phyloP scores from a whole-genome alignment of 164 flowering plant species.

The Vitis cinerea region DNA sequence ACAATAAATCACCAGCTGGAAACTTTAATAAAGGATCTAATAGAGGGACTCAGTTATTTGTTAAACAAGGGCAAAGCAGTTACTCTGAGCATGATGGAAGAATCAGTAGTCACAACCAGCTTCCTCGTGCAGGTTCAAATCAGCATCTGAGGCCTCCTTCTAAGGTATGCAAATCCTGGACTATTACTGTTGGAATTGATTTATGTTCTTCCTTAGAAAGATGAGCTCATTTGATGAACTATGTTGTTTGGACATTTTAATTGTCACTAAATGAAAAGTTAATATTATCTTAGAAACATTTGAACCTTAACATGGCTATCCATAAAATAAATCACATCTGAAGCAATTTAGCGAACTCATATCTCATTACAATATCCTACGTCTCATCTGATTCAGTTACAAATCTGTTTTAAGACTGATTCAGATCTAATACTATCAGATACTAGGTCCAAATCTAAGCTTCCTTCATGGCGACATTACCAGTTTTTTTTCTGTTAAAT shows the following conservation, averaged over 20 bases:
- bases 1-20: conserved; percentile 9
- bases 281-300: too few relatives aligned
- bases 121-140: conserved; percentile 7
- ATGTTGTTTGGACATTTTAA: neutral
- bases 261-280: too few relatives aligned
- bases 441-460: too few relatives aligned
- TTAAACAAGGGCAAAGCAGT: conserved; percentile 8
- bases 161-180: conserved; percentile 19
- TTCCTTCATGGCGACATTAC: too few relatives aligned
- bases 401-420: too few relatives aligned
- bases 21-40: conserved; percentile 7
- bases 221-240: neutral
- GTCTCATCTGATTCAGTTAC: too few relatives aligned
- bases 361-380: too few relatives aligned
- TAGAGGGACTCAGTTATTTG: neutral
- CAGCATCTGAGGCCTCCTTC: conserved; percentile 23
- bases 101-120: conserved; percentile 12
- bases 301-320: too few relatives aligned
- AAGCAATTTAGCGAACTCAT: too few relatives aligned
- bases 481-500: too few relatives aligned
- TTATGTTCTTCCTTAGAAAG: neutral
- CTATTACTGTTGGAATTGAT: neutral
- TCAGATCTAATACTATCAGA: too few relatives aligned
- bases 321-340: too few relatives aligned
- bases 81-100: conserved; percentile 1